Evolutionary conservation across 2,329 filamentous ascomycete genomes (phyloP).

Genomic region (Aspergillus sergii): DNA sequence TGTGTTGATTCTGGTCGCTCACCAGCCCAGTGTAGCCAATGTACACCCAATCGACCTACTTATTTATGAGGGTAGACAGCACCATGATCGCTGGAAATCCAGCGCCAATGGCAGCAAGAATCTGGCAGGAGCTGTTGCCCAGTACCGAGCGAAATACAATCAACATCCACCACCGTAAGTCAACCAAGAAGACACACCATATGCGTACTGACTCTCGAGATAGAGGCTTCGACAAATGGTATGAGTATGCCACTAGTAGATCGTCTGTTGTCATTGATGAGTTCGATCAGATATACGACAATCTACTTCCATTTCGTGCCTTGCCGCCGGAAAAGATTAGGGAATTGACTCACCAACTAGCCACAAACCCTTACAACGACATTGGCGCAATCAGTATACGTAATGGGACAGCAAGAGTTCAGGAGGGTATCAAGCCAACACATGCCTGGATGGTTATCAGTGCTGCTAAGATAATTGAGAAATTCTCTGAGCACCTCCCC

Average conservation of each 20-base stretch:
- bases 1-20: slow-evolving; percentile 43
- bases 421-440: slow-evolving; percentile 55
- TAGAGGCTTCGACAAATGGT: slow-evolving; percentile 62
- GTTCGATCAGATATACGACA: slow-evolving; percentile 61
- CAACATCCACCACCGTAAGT: slow-evolving; percentile 58
- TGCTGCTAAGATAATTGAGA: slow-evolving; percentile 55
- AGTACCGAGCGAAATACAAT: slow-evolving; percentile 56
- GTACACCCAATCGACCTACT: slow-evolving; percentile 60
- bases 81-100: slow-evolving; percentile 53
- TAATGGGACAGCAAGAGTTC: slow-evolving; percentile 53
- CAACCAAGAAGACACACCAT: not conserved
- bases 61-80: slow-evolving; percentile 52
- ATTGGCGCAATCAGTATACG: slow-evolving; percentile 60
- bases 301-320: slow-evolving; percentile 59
- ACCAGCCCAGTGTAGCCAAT: slow-evolving; percentile 42
- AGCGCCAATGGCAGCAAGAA: slow-evolving; percentile 52
- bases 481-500: slow-evolving; percentile 57
- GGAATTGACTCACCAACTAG: slow-evolving; percentile 54
- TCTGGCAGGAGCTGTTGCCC: slow-evolving; percentile 52
- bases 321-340: slow-evolving; percentile 55
- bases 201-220: slow-evolving; percentile 13
- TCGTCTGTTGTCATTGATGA: slow-evolving; percentile 60
- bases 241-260: slow-evolving; percentile 55
- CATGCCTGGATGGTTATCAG: slow-evolving; percentile 63
- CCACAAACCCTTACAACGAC: slow-evolving; percentile 58